Evolutionary conservation across 2,329 filamentous ascomycete species (phyloP).

Genomic region (Cordyceps farinosa): DNA sequence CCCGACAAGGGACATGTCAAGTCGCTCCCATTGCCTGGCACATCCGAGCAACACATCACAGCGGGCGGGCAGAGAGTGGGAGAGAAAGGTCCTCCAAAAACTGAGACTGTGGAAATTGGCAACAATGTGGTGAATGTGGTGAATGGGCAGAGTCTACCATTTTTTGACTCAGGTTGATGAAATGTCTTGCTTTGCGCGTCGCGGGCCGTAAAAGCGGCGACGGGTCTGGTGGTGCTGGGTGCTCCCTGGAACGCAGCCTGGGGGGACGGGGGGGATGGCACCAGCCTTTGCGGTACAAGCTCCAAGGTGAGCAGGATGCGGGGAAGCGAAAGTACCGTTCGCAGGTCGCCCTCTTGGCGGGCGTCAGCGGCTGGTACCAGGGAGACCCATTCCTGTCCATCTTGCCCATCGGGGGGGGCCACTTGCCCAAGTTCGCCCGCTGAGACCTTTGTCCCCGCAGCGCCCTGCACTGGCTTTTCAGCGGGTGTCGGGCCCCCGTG

Average conservation of each 20-base stretch:
- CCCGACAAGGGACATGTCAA: too few species aligned
- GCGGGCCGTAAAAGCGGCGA: constrained; percentile 4
- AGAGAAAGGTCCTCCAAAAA: not conserved
- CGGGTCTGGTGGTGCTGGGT: not conserved
- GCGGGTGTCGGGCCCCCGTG: not conserved
- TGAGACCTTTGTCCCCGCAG: constrained; percentile 13
- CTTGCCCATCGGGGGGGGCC: too few species aligned
- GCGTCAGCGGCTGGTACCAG: not conserved
- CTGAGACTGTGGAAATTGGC: constrained; percentile 18
- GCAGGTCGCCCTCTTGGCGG: not conserved
- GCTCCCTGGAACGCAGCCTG: constrained; percentile 8
- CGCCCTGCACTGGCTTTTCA: not conserved
- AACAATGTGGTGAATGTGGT: not conserved
- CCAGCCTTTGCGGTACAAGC: not conserved
- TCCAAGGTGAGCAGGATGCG: not conserved
- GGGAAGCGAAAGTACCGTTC: constrained; percentile 5
- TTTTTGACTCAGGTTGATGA: constrained; percentile 16
- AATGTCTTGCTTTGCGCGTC: constrained; percentile 12
- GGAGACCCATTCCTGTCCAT: constrained; percentile 6
- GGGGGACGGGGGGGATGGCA: not conserved
- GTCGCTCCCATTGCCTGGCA: too few species aligned
- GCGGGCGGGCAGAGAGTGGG: not conserved
- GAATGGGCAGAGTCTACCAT: not conserved
- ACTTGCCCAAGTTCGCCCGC: not conserved
- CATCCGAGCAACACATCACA: too few species aligned